A percentile compares a stretch with the other conserved stretches of the same genome.
Evolutionary conservation across 495 filamentous ascomycete genomes (phyloP).

Genomic region (Xylaria acuta): DNA sequence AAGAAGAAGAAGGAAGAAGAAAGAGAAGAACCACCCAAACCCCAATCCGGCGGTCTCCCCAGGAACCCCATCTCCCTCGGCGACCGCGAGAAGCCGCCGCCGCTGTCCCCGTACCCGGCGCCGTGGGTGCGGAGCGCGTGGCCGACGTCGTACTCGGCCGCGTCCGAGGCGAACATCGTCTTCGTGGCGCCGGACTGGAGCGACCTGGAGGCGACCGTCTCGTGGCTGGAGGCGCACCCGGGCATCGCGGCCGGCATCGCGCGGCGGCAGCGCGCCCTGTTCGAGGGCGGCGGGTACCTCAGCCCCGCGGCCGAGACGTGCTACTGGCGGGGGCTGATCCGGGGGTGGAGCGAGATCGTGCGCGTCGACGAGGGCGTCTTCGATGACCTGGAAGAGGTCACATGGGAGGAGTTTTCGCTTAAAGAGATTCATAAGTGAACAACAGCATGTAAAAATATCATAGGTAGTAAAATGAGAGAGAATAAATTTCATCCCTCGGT

Average conservation of each 20-base stretch:
- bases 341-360: constrained; percentile 54
- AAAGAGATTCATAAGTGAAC: constrained; percentile 38
- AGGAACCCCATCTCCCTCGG: constrained; percentile 10
- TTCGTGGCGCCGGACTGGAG: constrained; percentile 61
- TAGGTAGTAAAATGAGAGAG: background rate
- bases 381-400: constrained; percentile 42
- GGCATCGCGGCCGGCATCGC: constrained; percentile 56
- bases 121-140: constrained; percentile 41
- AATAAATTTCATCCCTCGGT: background rate
- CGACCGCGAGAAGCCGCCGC: constrained; percentile 9
- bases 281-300: constrained; percentile 54
- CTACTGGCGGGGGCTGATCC: constrained; percentile 59
- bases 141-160: constrained; percentile 42
- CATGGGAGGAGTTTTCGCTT: constrained; percentile 53
- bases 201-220: constrained; percentile 53
- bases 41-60: background rate
- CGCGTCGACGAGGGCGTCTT: constrained; percentile 41
- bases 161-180: constrained; percentile 56
- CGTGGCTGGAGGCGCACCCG: constrained; percentile 52
- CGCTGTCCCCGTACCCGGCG: constrained; percentile 31
- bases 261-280: constrained; percentile 51
- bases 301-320: constrained; percentile 58
- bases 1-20: background rate
- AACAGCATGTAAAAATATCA: background rate
- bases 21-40: background rate